Percentiles rank a stretch among this genome's conserved stretches.
These are phyloP conservation scores for Stellera chamaejasme DNA, from an alignment of 345 rosid species.

Conservation along the genomic window DNA sequence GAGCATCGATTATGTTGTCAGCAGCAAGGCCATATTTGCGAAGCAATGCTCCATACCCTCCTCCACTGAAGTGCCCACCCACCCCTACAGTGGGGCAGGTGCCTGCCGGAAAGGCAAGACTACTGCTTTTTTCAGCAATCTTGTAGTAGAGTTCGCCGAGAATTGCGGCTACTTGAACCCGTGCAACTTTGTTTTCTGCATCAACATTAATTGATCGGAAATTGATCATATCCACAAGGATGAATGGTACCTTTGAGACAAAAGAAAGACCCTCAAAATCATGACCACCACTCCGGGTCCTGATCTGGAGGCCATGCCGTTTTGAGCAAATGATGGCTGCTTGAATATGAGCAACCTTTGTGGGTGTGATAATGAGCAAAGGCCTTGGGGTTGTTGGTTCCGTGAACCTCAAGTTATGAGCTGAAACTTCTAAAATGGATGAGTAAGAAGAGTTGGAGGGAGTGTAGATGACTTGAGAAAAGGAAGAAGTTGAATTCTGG, in stretches of 20 bases:
- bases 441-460: background rate
- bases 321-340: no score
- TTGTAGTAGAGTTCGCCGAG: background rate
- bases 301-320: background rate
- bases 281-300: constrained; percentile 1
- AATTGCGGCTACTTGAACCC: no score
- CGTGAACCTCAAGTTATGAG: no score
- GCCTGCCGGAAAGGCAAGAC: constrained; percentile 1
- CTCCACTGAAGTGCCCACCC: background rate
- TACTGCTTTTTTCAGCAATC: background rate
- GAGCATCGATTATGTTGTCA: no score
- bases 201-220: background rate
- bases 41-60: no score
- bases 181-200: no score
- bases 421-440: no score
- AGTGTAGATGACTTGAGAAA: constrained; percentile 1
- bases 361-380: no score
- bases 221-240: background rate
- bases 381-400: no score
- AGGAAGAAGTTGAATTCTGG: background rate
- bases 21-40: no score
- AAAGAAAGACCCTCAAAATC: background rate
- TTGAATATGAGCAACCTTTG: no score
- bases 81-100: background rate
- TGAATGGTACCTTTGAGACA: background rate